These are phyloP conservation scores for Punctularia strigosozonata DNA, from an alignment of 768 basidiomycete species.

Conservation along the genomic window DNA sequence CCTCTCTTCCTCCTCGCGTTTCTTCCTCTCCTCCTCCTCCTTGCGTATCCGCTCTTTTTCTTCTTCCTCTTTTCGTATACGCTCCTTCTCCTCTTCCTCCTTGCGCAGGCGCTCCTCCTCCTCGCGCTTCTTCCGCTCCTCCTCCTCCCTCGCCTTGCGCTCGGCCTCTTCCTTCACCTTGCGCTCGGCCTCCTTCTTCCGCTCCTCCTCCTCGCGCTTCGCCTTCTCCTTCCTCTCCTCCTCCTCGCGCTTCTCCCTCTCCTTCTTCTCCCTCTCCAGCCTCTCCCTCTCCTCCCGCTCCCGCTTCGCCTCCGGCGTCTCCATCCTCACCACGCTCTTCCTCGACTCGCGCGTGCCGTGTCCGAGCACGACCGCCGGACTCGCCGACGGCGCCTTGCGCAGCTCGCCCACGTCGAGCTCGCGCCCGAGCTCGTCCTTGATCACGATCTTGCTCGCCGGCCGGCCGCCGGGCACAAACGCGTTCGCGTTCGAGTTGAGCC, in stretches of 20 bases:
- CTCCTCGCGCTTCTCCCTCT: constrained; percentile 25
- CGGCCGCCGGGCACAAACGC: constrained; percentile 51
- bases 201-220: constrained; percentile 31
- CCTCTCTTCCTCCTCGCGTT: constrained; percentile 13
- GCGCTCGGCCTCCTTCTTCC: constrained; percentile 27
- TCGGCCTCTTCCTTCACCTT: constrained; percentile 16
- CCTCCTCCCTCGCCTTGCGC: constrained; percentile 16
- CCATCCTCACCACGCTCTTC: constrained; percentile 41
- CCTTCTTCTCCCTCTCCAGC: constrained; percentile 21
- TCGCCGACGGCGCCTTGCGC: constrained; percentile 31
- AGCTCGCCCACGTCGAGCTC: constrained; percentile 51
- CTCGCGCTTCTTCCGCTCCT: constrained; percentile 13
- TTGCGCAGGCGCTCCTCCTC: constrained; percentile 23
- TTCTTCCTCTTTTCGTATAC: constrained; percentile 23
- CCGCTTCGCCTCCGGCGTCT: constrained; percentile 44
- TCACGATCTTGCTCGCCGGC: constrained; percentile 31
- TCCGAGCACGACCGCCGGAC: constrained; percentile 27
- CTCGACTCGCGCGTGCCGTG: constrained; percentile 15
- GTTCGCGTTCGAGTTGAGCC: constrained; percentile 51
- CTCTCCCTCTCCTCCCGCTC: constrained; percentile 13
- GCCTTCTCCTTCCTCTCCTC: constrained; percentile 27
- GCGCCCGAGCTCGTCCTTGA: constrained; percentile 54
- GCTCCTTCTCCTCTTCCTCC: constrained; percentile 29
- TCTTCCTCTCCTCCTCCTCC: constrained; percentile 13
- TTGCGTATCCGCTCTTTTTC: constrained; percentile 16